Evolutionary conservation across 2,329 filamentous ascomycete species (phyloP), one percentile per base, ranked within the genome.

Genomic region (Epichloe brachyelytri): DNA sequence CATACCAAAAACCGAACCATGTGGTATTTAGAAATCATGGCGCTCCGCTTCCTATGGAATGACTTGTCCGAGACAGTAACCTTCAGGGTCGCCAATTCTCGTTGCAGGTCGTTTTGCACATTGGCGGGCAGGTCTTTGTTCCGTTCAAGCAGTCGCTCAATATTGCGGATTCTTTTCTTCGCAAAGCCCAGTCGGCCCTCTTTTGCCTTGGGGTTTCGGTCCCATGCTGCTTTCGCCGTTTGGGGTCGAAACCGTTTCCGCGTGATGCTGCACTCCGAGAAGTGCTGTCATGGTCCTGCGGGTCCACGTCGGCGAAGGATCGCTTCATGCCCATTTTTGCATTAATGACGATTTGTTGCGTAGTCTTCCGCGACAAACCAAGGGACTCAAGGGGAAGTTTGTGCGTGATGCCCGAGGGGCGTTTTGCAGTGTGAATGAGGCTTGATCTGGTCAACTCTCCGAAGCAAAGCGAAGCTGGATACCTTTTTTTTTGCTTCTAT

Each of bases 1-100:
- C 57, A 11, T 72, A 86, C 86, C 87, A 66, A 91, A 91, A 93
- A 93, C 30, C 87, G 75, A 48, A 91, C 80, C 78, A 88, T 90
- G 64, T 91, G 86, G 60, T 89, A 93, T 65, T 83, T 85, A 48
- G 74, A 74, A 55, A 90, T 88, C 78, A 90, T 87, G 53, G 80
- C 75, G 58, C 75, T 76, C 57, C 80, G 76, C 62, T 74, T 75
- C 68, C 80, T 82, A 59, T 81, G 79, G 53, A 75, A 73, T 53
- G 78, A 71, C 46, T 77, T 73, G 55, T 78, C 74, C 4, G 68
- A 72, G 53, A 90, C 71, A 60, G 86, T 83, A 56, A 78, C 72
- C 65, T 80, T 75, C 60, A 82, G 83, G 4, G 82, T 76, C 45
- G 76, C 76, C 55, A 91, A 69, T 62, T 88, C 86, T 51, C 85